Base-by-base conservation (phyloP, 2,329 filamentous ascomycete genomes). In the Apiospora hydei region DNA sequence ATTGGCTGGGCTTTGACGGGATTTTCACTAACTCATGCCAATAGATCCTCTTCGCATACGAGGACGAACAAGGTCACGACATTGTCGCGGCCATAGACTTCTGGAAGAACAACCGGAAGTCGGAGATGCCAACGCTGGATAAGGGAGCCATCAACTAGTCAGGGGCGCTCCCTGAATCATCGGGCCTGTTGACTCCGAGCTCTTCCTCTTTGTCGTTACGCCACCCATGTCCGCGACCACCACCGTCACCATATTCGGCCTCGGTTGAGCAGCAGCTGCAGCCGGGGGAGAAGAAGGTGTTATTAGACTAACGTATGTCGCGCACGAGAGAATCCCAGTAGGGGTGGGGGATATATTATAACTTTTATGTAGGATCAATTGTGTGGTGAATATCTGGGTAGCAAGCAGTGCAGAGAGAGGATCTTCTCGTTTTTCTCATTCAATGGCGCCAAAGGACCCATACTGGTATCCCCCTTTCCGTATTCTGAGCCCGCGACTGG, bases 11-110 rank as follows among this genome's bases (percentile, higher is more conserved):
- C 26, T n/a, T 74, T 43, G 78, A 83, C 69, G 81, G 79, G 71
- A 72, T 41, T 70, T 73, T 18, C 14, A 70, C 76, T 78, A 73
- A 79, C 67, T 41, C 18, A 6, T 24, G 14, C 51, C 75, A 51
- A 53, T 61, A 99, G 96, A 98, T 99, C 77, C 84, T 99, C 70
- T 98, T 98, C 83, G 96, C 96, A 68, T 98, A 98, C 81, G 96
- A 99, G 85, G 96, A 98, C 79, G 96, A 99, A 82, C 87, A 90
- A 75, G 96, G 96, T 77, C 94, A 97, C 80, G 96, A 99, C 80
- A 92, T 98, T 70, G 93, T 99, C 75, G 95, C 96, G 77, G 95
- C 94, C 74, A 90, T 99, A 80, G 96, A 99, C 84, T 99, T 99
- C 86, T 99, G 96, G 96, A 94, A 91, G 85, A 91, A 86, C 77